These are phyloP conservation scores for Claviceps pusilla DNA, from an alignment of 2,329 filamentous ascomycete species.

Conservation along the genomic window DNA sequence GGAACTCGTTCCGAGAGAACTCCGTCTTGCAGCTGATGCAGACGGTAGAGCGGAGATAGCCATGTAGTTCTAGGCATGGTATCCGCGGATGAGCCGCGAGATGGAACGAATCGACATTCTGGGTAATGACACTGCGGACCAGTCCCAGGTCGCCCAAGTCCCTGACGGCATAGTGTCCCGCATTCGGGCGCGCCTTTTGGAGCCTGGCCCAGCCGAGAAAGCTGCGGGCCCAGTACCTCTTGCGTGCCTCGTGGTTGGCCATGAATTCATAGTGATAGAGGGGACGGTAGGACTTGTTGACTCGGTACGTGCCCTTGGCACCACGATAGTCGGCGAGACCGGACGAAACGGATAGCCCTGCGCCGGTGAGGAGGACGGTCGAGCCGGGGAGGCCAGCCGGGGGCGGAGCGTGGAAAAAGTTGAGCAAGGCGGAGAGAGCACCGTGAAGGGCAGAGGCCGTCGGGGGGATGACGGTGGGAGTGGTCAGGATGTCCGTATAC, in stretches of 20 bases:
- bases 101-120: conserved; percentile 97
- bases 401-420: conserved; percentile 55
- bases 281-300: conserved; percentile 79
- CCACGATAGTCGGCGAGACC: conserved; percentile 89
- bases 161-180: conserved; percentile 61
- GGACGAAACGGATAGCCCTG: conserved; percentile 84
- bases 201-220: conserved; percentile 86
- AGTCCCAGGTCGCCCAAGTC: conserved; percentile 58
- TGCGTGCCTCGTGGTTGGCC: conserved; percentile 64
- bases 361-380: conserved; percentile 52
- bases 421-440: conserved; percentile 60
- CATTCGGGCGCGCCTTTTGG: conserved; percentile 63
- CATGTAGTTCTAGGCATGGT: conserved; percentile 74
- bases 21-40: conserved; percentile 67
- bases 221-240: conserved; percentile 90
- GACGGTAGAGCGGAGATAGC: conserved; percentile 67
- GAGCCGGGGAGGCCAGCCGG: conserved; percentile 31
- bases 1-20: conserved; percentile 58
- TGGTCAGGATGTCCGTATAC: conserved; percentile 69
- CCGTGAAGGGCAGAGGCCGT: conserved; percentile 55
- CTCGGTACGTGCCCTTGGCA: conserved; percentile 74
- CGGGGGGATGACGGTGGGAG: conserved; percentile 58
- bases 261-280: conserved; percentile 91
- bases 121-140: conserved; percentile 67
- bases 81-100: conserved; percentile 56